A percentile compares a stretch with the other conserved stretches of the same genome.
Evolutionary conservation across 2,329 filamentous ascomycete species (phyloP).

Genomic region (Trichoderma sp.): DNA sequence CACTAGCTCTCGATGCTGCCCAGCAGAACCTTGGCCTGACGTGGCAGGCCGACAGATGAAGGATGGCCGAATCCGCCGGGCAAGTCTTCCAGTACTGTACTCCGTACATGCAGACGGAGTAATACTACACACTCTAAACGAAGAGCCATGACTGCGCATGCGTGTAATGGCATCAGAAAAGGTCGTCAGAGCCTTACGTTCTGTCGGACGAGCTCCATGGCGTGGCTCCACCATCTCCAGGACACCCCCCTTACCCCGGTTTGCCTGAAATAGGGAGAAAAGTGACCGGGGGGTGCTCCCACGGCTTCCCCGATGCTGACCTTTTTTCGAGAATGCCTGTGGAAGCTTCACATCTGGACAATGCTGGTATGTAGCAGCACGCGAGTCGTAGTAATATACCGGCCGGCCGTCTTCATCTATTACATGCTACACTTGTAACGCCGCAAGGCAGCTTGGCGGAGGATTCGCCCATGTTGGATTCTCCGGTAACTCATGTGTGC

Average conservation of each 20-base stretch:
- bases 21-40: constrained; percentile 10
- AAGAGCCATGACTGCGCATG: background rate
- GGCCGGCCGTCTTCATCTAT: background rate
- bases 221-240: constrained; percentile 1
- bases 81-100: background rate
- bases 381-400: background rate
- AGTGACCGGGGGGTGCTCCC: background rate
- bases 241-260: background rate
- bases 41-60: background rate
- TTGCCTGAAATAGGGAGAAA: background rate
- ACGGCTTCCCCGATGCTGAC: constrained; percentile 11
- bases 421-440: background rate
- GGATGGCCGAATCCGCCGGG: background rate
- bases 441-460: background rate
- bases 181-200: background rate
- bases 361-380: background rate
- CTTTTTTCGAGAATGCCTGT: background rate
- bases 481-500: background rate
- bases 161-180: background rate
- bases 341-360: background rate
- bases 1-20: constrained; percentile 1
- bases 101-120: no score
- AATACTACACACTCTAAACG: background rate
- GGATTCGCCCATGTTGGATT: background rate
- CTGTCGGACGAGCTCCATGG: constrained; percentile 1